phyloP scores from a whole-genome alignment of 129 eudicot genomes.

The Lactuca saligna region DNA sequence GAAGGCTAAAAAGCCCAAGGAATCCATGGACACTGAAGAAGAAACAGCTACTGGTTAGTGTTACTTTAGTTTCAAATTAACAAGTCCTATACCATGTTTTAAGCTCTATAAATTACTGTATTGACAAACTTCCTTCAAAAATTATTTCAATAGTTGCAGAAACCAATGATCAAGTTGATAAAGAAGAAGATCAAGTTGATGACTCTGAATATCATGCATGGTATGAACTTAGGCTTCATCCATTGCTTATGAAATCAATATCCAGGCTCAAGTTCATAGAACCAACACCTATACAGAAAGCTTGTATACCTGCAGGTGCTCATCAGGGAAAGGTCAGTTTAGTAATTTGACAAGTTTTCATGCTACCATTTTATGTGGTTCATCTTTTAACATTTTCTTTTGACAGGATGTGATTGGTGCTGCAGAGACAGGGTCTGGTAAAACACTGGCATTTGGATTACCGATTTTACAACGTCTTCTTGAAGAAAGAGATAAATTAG shows the following conservation, averaged over 20 bases:
- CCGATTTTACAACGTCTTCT: constrained; percentile 94
- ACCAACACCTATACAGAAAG: constrained; percentile 93
- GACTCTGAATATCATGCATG: constrained; percentile 85
- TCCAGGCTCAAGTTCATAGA: constrained; percentile 76
- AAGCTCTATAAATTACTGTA: background rate
- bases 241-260: constrained; percentile 75
- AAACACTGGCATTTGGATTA: constrained; percentile 97
- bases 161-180: constrained; percentile 32
- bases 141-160: constrained; percentile 20
- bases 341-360: background rate
- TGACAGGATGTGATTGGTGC: constrained; percentile 96
- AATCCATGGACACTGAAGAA: constrained; percentile 26
- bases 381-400: constrained; percentile 8
- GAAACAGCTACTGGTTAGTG: constrained; percentile 41
- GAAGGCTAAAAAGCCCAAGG: constrained; percentile 40
- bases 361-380: constrained; percentile 9
- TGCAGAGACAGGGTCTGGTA: constrained; percentile 97
- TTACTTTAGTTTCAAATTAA: background rate
- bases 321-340: constrained; percentile 91
- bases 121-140: background rate
- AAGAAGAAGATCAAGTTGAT: constrained; percentile 50
- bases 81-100: background rate
- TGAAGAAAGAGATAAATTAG: constrained; percentile 77
- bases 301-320: constrained; percentile 96
- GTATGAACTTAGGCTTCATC: constrained; percentile 97